Conservation (phyloP, 2,329 filamentous ascomycete species). For the Aspergillus ochraceus region DNA sequence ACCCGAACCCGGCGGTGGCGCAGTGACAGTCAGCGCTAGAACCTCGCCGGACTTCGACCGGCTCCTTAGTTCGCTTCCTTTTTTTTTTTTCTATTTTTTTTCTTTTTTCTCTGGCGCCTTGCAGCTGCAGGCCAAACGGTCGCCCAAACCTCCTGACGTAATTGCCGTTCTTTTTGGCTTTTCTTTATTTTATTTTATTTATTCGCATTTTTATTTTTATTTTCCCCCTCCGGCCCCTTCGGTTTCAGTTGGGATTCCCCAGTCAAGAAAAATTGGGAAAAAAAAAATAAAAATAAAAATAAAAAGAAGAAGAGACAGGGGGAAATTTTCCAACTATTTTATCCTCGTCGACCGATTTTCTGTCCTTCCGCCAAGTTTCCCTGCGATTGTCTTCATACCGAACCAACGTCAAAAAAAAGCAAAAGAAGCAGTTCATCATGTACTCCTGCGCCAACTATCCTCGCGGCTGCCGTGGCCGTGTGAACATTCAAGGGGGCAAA, state of each 20-base stretch:
- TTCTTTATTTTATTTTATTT: not conserved
- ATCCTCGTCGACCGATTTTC: constrained; percentile 8
- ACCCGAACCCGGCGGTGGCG: constrained; percentile 10
- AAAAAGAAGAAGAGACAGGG: constrained; percentile 5
- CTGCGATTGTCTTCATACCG: not conserved
- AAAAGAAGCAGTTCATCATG: constrained; percentile 32
- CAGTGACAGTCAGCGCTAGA: constrained; percentile 19
- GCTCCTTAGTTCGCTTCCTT: constrained; percentile 12
- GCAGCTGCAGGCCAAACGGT: constrained; percentile 18
- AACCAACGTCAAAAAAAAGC: not conserved
- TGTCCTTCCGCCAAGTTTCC: constrained; percentile 3
- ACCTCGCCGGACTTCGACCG: constrained; percentile 15
- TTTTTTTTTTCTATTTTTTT: no score
- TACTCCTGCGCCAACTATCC: constrained; percentile 51
- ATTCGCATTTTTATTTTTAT: constrained; percentile 14
- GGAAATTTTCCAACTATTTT: constrained; percentile 4
- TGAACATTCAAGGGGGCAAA: constrained; percentile 43
- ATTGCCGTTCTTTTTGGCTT: constrained; percentile 16
- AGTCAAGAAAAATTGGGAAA: not conserved
- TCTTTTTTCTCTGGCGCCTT: constrained; percentile 13
- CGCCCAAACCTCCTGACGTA: constrained; percentile 21
- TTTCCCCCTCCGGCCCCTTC: constrained; percentile 20
- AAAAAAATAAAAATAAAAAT: no score
- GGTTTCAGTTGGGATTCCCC: constrained; percentile 2
- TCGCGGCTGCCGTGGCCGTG: constrained; percentile 49